phyloP scores from a whole-genome alignment of 2,329 filamentous ascomycete genomes.

The Aspergillus pseudoviridinutans region DNA sequence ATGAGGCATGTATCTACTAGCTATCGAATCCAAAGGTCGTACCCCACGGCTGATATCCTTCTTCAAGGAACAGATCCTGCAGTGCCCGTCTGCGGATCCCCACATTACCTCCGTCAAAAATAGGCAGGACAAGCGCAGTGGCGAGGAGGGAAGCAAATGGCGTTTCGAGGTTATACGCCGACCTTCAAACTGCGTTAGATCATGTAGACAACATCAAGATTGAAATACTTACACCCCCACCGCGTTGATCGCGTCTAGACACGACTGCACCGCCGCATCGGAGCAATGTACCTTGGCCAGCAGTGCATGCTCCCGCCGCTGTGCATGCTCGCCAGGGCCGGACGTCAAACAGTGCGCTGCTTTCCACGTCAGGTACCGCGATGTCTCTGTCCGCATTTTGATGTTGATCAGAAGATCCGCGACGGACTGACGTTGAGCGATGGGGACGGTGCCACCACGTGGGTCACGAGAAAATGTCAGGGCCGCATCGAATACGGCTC shows the following conservation, averaged over 20 bases:
- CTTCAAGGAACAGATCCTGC: slow-evolving; percentile 43
- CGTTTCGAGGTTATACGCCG: slow-evolving; percentile 40
- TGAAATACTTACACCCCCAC: slow-evolving; percentile 48
- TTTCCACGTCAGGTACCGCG: slow-evolving; percentile 51
- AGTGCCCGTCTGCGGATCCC: slow-evolving; percentile 49
- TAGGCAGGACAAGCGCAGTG: slow-evolving; percentile 45
- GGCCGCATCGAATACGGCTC: slow-evolving; percentile 51
- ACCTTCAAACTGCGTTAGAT: slow-evolving; percentile 18
- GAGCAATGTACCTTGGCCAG: slow-evolving; percentile 52
- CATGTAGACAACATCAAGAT: neutral
- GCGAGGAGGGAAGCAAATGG: slow-evolving; percentile 45
- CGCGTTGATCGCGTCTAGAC: slow-evolving; percentile 49
- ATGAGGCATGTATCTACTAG: too few relatives aligned
- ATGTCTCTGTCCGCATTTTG: slow-evolving; percentile 51
- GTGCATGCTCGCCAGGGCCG: slow-evolving; percentile 38
- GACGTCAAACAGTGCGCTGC: slow-evolving; percentile 44
- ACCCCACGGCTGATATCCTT: slow-evolving; percentile 47
- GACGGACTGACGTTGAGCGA: slow-evolving; percentile 49
- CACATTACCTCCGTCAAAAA: slow-evolving; percentile 54
- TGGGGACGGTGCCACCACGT: slow-evolving; percentile 42
- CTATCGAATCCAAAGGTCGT: neutral
- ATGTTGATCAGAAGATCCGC: slow-evolving; percentile 51
- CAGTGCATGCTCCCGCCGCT: slow-evolving; percentile 45
- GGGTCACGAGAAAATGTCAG: slow-evolving; percentile 50
- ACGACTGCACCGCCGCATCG: slow-evolving; percentile 47